These are phyloP conservation scores for Scedosporium apiospermum DNA, from an alignment of 2,329 filamentous ascomycete species.

Conservation along the genomic window DNA sequence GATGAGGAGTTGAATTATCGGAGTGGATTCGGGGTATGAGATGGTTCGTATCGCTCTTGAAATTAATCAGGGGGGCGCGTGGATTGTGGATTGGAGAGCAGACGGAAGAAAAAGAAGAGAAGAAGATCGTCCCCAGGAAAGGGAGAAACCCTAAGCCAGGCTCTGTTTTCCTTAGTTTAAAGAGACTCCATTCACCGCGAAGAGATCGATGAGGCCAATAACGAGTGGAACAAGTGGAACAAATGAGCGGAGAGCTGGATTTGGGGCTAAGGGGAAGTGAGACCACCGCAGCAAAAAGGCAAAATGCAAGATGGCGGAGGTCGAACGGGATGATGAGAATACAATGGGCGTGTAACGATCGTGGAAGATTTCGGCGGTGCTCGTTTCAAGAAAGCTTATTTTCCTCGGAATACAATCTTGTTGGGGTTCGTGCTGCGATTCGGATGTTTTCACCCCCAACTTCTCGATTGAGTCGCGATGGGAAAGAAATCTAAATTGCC, in stretches of 20 bases:
- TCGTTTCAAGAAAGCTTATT: not conserved
- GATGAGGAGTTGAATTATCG: not conserved
- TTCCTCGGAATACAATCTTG: not conserved
- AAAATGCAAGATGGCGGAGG: not conserved
- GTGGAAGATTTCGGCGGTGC: not conserved
- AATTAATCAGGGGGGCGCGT: not conserved
- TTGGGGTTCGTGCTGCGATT: not conserved
- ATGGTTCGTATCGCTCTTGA: not conserved
- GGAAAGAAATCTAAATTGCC: not conserved
- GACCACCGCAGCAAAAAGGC: not conserved
- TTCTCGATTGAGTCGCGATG: not conserved
- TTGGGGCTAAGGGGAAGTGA: not conserved
- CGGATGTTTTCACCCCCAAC: not conserved
- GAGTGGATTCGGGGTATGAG: not conserved
- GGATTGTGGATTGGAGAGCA: not conserved
- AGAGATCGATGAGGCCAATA: not conserved
- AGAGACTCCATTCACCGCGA: not conserved
- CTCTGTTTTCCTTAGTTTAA: not conserved
- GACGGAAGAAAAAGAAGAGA: not conserved
- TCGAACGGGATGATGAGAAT: not conserved
- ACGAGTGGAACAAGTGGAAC: not conserved
- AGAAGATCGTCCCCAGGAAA: not conserved
- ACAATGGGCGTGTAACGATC: not conserved
- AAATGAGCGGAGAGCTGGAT: not conserved
- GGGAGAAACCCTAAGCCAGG: not conserved